These are phyloP conservation scores for Sporobolus alterniflorus DNA, from an alignment of 202 grass and related monocot genomes.

Conservation along the genomic window DNA sequence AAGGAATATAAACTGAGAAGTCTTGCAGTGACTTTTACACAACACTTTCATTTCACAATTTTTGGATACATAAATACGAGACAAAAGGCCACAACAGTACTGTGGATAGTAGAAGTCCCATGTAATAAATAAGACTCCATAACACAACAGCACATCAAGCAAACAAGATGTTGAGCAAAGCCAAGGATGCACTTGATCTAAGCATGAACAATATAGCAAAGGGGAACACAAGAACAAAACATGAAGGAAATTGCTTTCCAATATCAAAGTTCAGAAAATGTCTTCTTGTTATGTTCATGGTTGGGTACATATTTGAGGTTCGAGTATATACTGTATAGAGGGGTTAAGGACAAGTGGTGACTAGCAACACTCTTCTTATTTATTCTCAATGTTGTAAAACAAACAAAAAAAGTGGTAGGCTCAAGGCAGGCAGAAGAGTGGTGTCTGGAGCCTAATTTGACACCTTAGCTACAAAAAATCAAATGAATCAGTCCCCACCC, in stretches of 20 bases:
- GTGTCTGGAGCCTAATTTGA: not conserved
- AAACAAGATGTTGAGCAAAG: slow-evolving; percentile 6
- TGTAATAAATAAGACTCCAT: not conserved
- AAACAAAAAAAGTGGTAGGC: not conserved
- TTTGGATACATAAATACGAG: not conserved
- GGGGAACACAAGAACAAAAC: not conserved
- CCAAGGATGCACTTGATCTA: not conserved
- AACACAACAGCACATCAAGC: not conserved
- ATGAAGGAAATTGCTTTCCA: not conserved
- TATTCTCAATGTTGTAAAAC: too few relatives aligned
- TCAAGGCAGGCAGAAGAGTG: not conserved
- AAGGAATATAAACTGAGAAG: not conserved
- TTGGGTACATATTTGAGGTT: not conserved
- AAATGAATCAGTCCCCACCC: not conserved
- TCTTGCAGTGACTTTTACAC: not conserved
- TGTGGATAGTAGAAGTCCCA: not conserved
- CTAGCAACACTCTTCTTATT: not conserved
- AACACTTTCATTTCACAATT: not conserved
- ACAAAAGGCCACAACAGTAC: slow-evolving; percentile 13
- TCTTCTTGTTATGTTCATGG: not conserved
- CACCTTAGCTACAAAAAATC: not conserved
- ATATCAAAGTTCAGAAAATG: not conserved
- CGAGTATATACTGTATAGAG: not conserved
- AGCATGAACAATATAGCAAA: slow-evolving; percentile 1
- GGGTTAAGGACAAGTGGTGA: not conserved